A percentile compares a stretch with the other conserved stretches of the same genome.
Evolutionary conservation across 371 early-diverging fungal genomes (phyloP).

Genomic region (Basidiobolus meristosporus): DNA sequence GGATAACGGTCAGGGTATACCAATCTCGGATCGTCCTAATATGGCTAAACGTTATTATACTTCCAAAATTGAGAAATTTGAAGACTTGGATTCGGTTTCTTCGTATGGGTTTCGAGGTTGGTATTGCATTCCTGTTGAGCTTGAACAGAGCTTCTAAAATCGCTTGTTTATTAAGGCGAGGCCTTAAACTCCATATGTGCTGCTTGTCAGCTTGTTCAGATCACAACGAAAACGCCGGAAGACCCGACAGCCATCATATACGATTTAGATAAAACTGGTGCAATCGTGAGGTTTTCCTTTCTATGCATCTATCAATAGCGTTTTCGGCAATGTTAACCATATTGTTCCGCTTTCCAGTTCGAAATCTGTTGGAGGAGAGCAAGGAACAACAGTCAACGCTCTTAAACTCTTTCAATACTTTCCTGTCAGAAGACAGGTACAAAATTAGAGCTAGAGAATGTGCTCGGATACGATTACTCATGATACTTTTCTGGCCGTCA

Average conservation of each 20-base stretch:
- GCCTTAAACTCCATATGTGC: slow-evolving; percentile 2
- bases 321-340: background rate
- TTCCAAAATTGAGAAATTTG: background rate
- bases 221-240: background rate
- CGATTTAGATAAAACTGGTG: background rate
- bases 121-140: background rate
- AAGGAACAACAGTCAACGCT: background rate
- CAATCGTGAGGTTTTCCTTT: background rate
- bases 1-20: slow-evolving; percentile 3
- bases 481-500: no score
- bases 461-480: no score
- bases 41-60: slow-evolving; percentile 1
- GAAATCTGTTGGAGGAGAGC: background rate
- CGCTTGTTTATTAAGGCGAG: background rate
- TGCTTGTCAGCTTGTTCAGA: background rate
- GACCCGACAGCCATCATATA: slow-evolving; percentile 1
- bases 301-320: background rate
- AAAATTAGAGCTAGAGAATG: no score
- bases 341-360: background rate
- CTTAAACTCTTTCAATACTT: background rate
- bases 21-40: background rate
- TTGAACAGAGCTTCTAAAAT: background rate
- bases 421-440: background rate
- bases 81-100: background rate
- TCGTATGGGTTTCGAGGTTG: slow-evolving; percentile 4